Conservation (phyloP, 495 filamentous ascomycete species). For the Monascus purpureus region DNA sequence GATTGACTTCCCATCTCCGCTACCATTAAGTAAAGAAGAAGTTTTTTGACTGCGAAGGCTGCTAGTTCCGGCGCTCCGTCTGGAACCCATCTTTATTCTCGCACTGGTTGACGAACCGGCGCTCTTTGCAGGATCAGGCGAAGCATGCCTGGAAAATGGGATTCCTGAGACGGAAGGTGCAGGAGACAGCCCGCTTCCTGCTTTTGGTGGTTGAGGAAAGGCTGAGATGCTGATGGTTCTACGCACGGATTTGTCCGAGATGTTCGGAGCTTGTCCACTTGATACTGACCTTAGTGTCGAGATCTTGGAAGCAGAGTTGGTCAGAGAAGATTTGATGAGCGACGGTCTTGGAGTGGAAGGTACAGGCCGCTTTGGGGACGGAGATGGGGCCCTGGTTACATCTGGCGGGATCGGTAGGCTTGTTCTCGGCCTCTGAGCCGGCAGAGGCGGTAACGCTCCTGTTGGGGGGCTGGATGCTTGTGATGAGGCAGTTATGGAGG, state of each 20-base stretch:
- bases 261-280: slow-evolving; percentile 17
- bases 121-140: slow-evolving; percentile 7
- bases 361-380: slow-evolving; percentile 43
- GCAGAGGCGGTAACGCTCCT: slow-evolving; percentile 52
- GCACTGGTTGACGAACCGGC: slow-evolving; percentile 13
- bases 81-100: slow-evolving; percentile 22
- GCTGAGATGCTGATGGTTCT: slow-evolving; percentile 82
- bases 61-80: slow-evolving; percentile 24
- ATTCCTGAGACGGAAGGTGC: slow-evolving; percentile 23
- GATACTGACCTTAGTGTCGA: slow-evolving; percentile 28
- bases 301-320: slow-evolving; percentile 27
- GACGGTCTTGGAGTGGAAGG: slow-evolving; percentile 47
- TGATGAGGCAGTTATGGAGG: slow-evolving; percentile 45
- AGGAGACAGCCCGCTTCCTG: slow-evolving; percentile 32
- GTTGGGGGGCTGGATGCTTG: slow-evolving; percentile 51
- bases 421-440: slow-evolving; percentile 56
- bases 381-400: slow-evolving; percentile 26
- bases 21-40: slow-evolving; percentile 66
- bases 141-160: slow-evolving; percentile 1
- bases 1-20: slow-evolving; percentile 60
- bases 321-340: slow-evolving; percentile 35
- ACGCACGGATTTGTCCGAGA: slow-evolving; percentile 52
- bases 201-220: slow-evolving; percentile 78
- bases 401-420: slow-evolving; percentile 37
- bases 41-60: slow-evolving; percentile 41